Conservation (phyloP, 2,329 filamentous ascomycete genomes). For the Neonectria ditissima region DNA sequence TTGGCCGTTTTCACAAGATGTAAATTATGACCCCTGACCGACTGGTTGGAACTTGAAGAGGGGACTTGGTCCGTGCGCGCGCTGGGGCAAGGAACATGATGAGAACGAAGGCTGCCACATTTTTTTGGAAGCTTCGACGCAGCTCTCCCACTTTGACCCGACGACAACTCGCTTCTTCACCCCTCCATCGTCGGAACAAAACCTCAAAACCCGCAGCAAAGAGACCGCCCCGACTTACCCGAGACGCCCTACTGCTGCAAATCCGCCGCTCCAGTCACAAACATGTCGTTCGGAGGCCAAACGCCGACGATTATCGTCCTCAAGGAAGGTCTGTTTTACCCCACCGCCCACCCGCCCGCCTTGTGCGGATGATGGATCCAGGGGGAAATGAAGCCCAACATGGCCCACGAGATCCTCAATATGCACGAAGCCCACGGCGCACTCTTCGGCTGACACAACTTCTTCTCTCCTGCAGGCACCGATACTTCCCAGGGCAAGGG, state of each 20-base stretch:
- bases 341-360: conserved; percentile 52
- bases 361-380: conserved; percentile 35
- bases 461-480: conserved; percentile 73
- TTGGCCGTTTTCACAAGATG: neutral
- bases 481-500: conserved; percentile 97
- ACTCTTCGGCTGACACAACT: conserved; percentile 20
- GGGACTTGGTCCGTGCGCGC: conserved; percentile 44
- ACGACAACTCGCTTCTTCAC: conserved; percentile 41
- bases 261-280: conserved; percentile 41
- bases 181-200: conserved; percentile 26
- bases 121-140: conserved; percentile 63
- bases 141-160: conserved; percentile 47
- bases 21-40: conserved; percentile 16
- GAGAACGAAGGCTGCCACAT: conserved; percentile 59
- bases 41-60: conserved; percentile 18
- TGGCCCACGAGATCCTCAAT: conserved; percentile 19
- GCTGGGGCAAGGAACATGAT: conserved; percentile 44
- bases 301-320: conserved; percentile 98
- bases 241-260: conserved; percentile 24
- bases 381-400: conserved; percentile 29
- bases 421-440: conserved; percentile 20
- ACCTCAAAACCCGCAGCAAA: conserved; percentile 19
- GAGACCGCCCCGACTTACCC: conserved; percentile 31
- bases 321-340: conserved; percentile 83
- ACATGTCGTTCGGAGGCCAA: conserved; percentile 96